phyloP scores from a whole-genome alignment of 129 eudicot species.

The Flaveria bidentis region DNA sequence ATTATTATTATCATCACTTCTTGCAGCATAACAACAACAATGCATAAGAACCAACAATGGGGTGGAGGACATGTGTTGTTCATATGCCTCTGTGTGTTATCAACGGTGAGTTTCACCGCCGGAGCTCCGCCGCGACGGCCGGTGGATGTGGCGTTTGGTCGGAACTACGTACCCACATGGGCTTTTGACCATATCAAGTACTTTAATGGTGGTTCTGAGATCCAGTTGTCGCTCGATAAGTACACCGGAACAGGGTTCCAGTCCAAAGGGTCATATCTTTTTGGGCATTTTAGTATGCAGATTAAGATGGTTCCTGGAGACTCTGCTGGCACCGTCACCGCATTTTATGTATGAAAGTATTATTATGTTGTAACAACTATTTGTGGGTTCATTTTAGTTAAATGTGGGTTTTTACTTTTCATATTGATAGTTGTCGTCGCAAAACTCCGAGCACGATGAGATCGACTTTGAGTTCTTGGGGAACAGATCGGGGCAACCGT shows the following conservation, averaged over 20 bases:
- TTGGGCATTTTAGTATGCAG: conserved; percentile 89
- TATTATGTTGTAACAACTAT: no score
- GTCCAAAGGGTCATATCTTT: conserved; percentile 83
- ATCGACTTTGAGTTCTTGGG: conserved; percentile 96
- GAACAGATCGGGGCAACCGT: conserved; percentile 81
- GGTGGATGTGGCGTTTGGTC: conserved; percentile 72
- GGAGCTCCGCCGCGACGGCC: conserved; percentile 58
- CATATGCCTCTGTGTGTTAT: conserved; percentile 19
- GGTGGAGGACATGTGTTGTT: background rate
- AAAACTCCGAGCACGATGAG: conserved; percentile 87
- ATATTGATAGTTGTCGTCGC: conserved; percentile 62
- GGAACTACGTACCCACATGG: conserved; percentile 92
- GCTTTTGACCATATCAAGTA: conserved; percentile 93
- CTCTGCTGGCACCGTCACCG: conserved; percentile 96
- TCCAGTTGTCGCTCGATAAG: conserved; percentile 72
- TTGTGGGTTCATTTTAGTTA: no score
- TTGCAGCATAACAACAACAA: conserved; percentile 5
- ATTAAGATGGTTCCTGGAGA: conserved; percentile 88
- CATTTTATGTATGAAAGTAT: conserved; percentile 62
- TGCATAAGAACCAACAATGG: background rate
- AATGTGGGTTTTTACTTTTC: background rate
- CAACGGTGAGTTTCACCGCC: conserved; percentile 33
- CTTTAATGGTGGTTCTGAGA: conserved; percentile 75
- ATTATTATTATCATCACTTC: background rate
- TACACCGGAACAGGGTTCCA: conserved; percentile 92